Percentiles rank a stretch among this genome's conserved stretches.
Conservation (phyloP, 2,329 filamentous ascomycete genomes). For the Pseudopithomyces maydicus region DNA sequence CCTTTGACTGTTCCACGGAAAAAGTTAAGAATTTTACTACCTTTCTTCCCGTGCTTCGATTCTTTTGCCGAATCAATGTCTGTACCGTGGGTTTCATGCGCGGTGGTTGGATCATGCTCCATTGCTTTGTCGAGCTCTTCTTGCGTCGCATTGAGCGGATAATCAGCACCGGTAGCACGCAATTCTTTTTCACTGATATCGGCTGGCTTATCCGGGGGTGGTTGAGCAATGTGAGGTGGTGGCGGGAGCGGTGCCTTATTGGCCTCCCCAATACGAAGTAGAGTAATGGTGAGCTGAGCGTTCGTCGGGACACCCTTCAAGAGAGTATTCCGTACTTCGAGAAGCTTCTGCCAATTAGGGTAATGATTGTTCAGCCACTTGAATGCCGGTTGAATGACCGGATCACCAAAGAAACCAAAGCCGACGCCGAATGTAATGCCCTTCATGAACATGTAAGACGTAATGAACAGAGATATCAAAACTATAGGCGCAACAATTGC, state of each 20-base stretch:
- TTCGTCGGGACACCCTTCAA: slow-evolving; percentile 86
- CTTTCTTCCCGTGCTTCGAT: slow-evolving; percentile 54
- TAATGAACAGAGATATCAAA: slow-evolving; percentile 50
- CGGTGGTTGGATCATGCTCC: slow-evolving; percentile 50
- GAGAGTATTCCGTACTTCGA: slow-evolving; percentile 75
- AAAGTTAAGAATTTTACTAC: slow-evolving; percentile 62
- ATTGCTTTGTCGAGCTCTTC: slow-evolving; percentile 70
- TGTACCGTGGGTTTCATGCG: slow-evolving; percentile 57
- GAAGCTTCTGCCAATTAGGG: slow-evolving; percentile 75
- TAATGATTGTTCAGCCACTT: slow-evolving; percentile 64
- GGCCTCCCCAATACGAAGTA: slow-evolving; percentile 79
- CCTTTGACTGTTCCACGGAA: slow-evolving; percentile 74
- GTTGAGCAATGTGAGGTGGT: slow-evolving; percentile 52
- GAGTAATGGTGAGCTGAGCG: slow-evolving; percentile 79
- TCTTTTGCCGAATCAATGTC: slow-evolving; percentile 57
- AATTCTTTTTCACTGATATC: slow-evolving; percentile 58
- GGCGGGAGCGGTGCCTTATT: slow-evolving; percentile 79
- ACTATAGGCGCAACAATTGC: slow-evolving; percentile 51
- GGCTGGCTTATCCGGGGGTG: slow-evolving; percentile 57
- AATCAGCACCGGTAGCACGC: slow-evolving; percentile 57
- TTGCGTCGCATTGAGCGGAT: slow-evolving; percentile 64
- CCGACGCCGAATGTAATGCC: slow-evolving; percentile 69
- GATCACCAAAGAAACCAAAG: slow-evolving; percentile 80
- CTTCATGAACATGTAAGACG: slow-evolving; percentile 63
- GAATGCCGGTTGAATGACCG: slow-evolving; percentile 67